Conservation (phyloP, 352 stramenopile species). For the Globisporangium recalcitrans region DNA sequence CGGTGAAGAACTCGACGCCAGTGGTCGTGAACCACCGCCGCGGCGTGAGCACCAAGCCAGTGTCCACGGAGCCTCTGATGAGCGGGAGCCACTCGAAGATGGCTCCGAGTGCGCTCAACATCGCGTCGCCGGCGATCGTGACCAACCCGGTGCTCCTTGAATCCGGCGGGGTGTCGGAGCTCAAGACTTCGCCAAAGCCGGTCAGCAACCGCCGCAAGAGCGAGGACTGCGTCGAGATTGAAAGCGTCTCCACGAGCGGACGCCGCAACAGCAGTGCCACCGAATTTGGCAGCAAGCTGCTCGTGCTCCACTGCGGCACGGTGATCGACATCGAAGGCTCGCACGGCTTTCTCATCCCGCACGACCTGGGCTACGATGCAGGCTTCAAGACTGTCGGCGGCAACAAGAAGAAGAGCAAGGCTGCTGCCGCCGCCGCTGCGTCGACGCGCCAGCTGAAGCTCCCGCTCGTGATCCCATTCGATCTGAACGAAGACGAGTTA, state of each 20-base stretch:
- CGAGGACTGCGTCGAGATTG: slow-evolving; percentile 17
- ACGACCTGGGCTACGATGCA: slow-evolving; percentile 41
- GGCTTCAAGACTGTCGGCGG: slow-evolving; percentile 10
- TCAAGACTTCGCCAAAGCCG: slow-evolving; percentile 8
- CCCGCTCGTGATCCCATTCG: slow-evolving; percentile 65
- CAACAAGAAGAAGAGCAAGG: slow-evolving; percentile 14
- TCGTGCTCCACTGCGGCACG: slow-evolving; percentile 68
- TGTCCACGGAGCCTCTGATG: slow-evolving; percentile 11
- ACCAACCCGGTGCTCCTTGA: slow-evolving; percentile 16
- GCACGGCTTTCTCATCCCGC: slow-evolving; percentile 72
- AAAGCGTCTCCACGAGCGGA: slow-evolving; percentile 9
- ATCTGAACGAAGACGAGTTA: slow-evolving; percentile 41
- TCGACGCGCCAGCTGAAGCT: slow-evolving; percentile 34
- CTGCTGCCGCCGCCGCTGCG: not conserved
- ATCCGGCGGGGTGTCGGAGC: slow-evolving; percentile 14
- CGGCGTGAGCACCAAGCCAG: slow-evolving; percentile 11
- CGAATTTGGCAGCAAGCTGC: slow-evolving; percentile 48
- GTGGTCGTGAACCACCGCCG: slow-evolving; percentile 18
- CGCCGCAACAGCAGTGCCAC: slow-evolving; percentile 21
- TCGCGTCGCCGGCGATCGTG: slow-evolving; percentile 35
- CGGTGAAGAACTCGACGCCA: slow-evolving; percentile 15
- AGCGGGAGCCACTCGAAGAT: slow-evolving; percentile 20
- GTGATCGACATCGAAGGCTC: slow-evolving; percentile 75
- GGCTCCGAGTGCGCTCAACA: slow-evolving; percentile 26
- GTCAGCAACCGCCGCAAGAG: slow-evolving; percentile 11